Base-by-base conservation (phyloP, 768 basidiomycete species). In the Pilatotrama ljubarskyi region DNA sequence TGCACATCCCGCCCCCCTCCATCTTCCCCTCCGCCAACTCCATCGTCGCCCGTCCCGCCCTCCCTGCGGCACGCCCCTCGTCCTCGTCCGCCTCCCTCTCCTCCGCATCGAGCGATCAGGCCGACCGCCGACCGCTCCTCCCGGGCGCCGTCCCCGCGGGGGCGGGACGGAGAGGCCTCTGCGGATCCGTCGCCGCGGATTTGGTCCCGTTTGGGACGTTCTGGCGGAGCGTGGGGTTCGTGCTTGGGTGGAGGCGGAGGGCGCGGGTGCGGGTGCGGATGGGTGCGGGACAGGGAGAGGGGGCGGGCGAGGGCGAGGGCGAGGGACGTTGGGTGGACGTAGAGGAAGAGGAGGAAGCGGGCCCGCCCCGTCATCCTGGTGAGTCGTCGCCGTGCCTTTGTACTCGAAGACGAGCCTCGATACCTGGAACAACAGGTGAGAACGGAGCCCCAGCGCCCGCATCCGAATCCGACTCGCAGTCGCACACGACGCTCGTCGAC, bases 111-210 rank as follows among this genome's bases (percentile, higher is more conserved):
- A 63, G 43, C 42, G 46, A 50, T 29, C 40, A 47, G 1, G 56
- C 40, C 54, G 75, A 75, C 38, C 73, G 72, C 55, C 66, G 59
- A 18, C 75, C 76, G 6, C 70, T 82, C 6, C 71, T 82, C 10
- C 80, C 82, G 0, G 61, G 59, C 40, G 38, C 50, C 5, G 47
- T 54, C 17, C 51, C 55, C 24, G 29, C 14, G 0, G 32, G 29
- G 0, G 17, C 22, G 7, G 17, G 36, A 20, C 51, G 42, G 14
- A 44, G 35, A 9, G 54, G 60, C 7, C 18, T 68, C 14, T 55
- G 62, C 20, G 60, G 61, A 8, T 35, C 54, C 10, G 59, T 66
- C 25, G 63, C 66, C 7, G 54, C 59, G 18, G 70, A 71, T 29
- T 62, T 71, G n/a, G 61, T 71, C 18, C 70, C 70, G 2, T 71